Base-by-base conservation (phyloP, 768 basidiomycete genomes). In the Rhodotorula sphaerocarpa region DNA sequence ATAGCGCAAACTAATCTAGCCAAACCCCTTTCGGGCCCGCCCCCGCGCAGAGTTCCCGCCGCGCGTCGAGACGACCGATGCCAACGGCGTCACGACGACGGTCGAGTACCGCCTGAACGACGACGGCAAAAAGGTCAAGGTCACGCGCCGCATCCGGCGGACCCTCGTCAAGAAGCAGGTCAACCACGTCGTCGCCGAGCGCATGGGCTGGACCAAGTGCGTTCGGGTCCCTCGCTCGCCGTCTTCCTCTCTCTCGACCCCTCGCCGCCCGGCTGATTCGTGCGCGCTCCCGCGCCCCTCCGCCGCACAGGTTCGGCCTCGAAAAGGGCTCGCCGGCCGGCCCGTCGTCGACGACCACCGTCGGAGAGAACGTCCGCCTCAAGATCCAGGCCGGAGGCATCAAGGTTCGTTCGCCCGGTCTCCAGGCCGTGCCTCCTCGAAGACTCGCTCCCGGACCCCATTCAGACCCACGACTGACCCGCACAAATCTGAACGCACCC, bases 81-180 rank as follows among this genome's bases (percentile, higher is more conserved):
- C 87, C 64, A 86, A 91, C 69, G 93, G 93, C 2, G 80, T 96
- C 70, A 82, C 87, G 25, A 86, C 86, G n/a, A 86, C 83, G 0
- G 79, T 88, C 50, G 89, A 90, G 73, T 90, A 86, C 75, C 79
- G 79, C 31, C 75, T 87, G 55, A 91, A 96, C 70, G 93, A 97
- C 39, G 86, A 92, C 33, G 93, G 90, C 11, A 90, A 91, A 78
- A 90, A 87, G 74, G 83, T 97, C 74, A 99, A 97, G 80, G 91
- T 88, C 67, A 95, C 87, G 23, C 83, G 88, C 63, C 84, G 83
- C 70, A 90, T 86, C 73, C 87, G 86, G 76, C 83, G 91, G 33
- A 85, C 84, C 2, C 80, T 95, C 20, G 87, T 91, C 73, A 92
- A 90, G 74, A 85, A 87, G 14, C 80, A 90, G 42, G 95, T 97